Conservation (phyloP, 768 basidiomycete genomes). For the Panaeolus cyanescens region DNA sequence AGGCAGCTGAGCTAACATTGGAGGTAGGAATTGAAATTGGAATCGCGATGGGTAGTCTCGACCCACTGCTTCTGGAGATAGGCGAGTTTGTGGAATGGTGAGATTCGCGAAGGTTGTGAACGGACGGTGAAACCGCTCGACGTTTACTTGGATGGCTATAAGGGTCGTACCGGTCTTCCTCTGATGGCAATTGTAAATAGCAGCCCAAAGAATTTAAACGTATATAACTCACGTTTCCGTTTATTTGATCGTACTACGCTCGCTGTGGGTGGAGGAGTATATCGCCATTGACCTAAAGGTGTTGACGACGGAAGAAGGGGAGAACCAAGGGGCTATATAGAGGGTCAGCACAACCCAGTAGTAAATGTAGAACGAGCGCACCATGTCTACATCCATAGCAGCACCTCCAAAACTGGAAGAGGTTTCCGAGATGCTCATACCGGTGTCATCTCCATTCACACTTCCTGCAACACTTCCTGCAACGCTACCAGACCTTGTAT, state of each 20-base stretch:
- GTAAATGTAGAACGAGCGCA: slow-evolving; percentile 39
- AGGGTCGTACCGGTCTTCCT: slow-evolving; percentile 82
- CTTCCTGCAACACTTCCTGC: slow-evolving; percentile 58
- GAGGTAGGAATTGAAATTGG: slow-evolving; percentile 65
- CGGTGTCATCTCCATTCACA: slow-evolving; percentile 68
- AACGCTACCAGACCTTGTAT: slow-evolving; percentile 53
- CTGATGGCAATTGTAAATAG: slow-evolving; percentile 5
- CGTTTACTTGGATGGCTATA: slow-evolving; percentile 79
- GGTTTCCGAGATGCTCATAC: slow-evolving; percentile 61
- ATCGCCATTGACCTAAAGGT: slow-evolving; percentile 69
- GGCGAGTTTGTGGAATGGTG: slow-evolving; percentile 52
- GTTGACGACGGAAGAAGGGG: slow-evolving; percentile 60
- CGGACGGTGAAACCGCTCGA: slow-evolving; percentile 80
- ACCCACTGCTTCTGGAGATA: slow-evolving; percentile 45
- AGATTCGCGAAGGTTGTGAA: slow-evolving; percentile 66
- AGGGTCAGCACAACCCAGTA: slow-evolving; percentile 13
- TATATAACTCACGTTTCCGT: slow-evolving; percentile 69
- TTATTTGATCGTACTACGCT: slow-evolving; percentile 80
- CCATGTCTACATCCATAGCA: slow-evolving; percentile 76
- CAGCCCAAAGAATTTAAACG: slow-evolving; percentile 5
- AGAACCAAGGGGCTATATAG: slow-evolving; percentile 54
- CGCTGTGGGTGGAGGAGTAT: slow-evolving; percentile 79
- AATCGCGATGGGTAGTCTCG: slow-evolving; percentile 64
- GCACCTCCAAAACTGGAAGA: slow-evolving; percentile 49
- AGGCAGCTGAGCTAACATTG: slow-evolving; percentile 60